Conservation (phyloP, 1,284 basidiomycete species). For the Caloboletus firmus region DNA sequence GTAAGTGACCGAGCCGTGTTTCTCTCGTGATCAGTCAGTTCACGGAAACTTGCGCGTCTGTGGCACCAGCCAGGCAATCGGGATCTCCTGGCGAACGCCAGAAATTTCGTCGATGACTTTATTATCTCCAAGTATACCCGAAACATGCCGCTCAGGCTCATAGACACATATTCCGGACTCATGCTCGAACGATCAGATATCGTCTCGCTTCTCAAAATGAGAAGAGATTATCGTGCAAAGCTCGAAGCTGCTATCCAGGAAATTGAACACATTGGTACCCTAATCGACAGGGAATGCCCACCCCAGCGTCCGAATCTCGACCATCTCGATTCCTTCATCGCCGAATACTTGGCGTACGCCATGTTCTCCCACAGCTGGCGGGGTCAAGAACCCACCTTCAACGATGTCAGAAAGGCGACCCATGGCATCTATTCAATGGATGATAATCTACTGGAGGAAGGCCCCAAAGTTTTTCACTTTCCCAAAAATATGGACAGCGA, state of each 20-base stretch:
- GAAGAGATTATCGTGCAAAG: conserved; percentile 14
- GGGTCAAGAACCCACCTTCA: conserved; percentile 14
- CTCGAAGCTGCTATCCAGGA: conserved; percentile 11
- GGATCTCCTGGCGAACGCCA: conserved; percentile 13
- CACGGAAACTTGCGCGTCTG: background rate
- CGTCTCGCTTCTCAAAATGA: conserved; percentile 12
- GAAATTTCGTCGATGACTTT: conserved; percentile 10
- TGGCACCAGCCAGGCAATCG: background rate
- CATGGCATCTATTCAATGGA: conserved; percentile 17
- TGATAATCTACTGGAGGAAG: background rate
- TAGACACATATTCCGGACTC: conserved; percentile 28
- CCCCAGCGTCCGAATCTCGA: conserved; percentile 1
- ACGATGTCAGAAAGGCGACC: conserved; percentile 12
- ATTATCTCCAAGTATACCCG: conserved; percentile 18
- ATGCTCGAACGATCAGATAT: conserved; percentile 20
- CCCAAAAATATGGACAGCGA: background rate
- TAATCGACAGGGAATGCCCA: conserved; percentile 1
- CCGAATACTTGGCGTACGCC: conserved; percentile 22
- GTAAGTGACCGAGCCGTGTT: background rate
- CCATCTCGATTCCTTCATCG: conserved; percentile 16
- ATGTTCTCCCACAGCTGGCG: conserved; percentile 29
- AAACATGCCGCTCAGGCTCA: conserved; percentile 27
- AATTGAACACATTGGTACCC: background rate
- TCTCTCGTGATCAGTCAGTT: background rate
- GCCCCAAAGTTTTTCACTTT: background rate